Evolutionary conservation across 129 eudicot genomes (phyloP), one percentile per base, ranked within the genome.

Genomic region (Saposhnikovia divaricata): DNA sequence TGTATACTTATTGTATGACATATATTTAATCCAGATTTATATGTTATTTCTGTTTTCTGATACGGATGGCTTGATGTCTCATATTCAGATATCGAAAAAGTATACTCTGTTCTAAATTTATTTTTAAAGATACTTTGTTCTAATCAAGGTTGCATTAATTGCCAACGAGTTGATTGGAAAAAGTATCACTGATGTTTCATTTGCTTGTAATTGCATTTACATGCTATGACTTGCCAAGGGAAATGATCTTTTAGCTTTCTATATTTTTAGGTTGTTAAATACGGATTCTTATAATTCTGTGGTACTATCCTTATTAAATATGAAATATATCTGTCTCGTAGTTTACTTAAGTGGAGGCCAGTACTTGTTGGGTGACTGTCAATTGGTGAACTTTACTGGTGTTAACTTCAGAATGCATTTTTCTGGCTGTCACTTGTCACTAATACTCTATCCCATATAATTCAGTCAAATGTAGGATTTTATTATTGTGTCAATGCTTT

Each of bases 11-110:
- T 61, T 61, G 34, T 9, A 61, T n/a, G 34, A 61, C 40, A 3
- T 2, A 16, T 55, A 55, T 71, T 14, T 72, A 47, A 31, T 51
- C 66, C 27, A 48, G 23, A 44, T 25, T 43, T n/a, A 4, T 9
- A n/a, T n/a, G 8, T 73, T 78, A 43, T 61, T 39, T 63, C 72
- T 57, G 39, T 57, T 7, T 23, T 59, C 50, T 39, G 40, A 46
- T 7, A 46, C 61, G 31, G 63, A 75, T 25, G 25, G 42, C n/a
- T 61, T 75, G 28, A 72, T 47, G n/a, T 77, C 38, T 46, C 59
- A 42, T 75, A 83, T 90, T 42, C 90, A 93, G 97, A 70, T 93
- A 91, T 71, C 95, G 98, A 80, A 87, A 90, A 68, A n/a, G n/a
- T n/a, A n/a, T n/a, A n/a, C n/a, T n/a, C n/a, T n/a, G n/a, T n/a